Evolutionary conservation across 345 rosid species (phyloP).

Genomic region (Pugionium cornutum): DNA sequence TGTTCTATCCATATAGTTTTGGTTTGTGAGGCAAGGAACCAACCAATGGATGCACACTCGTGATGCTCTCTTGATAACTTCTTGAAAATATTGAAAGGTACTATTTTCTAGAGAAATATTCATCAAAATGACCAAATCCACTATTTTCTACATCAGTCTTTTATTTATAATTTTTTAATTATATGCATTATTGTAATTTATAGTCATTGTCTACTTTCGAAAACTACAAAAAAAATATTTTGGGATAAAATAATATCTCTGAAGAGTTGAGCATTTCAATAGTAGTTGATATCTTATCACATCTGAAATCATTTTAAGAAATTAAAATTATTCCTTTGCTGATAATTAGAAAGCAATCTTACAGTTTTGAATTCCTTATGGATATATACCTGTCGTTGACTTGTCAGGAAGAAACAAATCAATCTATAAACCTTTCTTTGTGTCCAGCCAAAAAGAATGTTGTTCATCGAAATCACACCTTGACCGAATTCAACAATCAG

Average conservation of each 20-base stretch:
- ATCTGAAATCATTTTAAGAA: slow-evolving; percentile 22
- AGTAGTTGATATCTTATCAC: not conserved
- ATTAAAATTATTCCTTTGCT: not conserved
- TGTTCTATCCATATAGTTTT: slow-evolving; percentile 4
- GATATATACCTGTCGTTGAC: slow-evolving; percentile 36
- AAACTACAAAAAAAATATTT: too few relatives aligned
- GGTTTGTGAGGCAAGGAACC: slow-evolving; percentile 24
- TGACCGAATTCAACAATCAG: slow-evolving; percentile 18
- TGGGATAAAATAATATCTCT: too few relatives aligned
- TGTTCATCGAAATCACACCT: slow-evolving; percentile 22
- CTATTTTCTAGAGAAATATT: too few relatives aligned
- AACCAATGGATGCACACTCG: not conserved
- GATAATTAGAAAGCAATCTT: not conserved
- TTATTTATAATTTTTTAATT: too few relatives aligned
- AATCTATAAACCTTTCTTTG: slow-evolving; percentile 9
- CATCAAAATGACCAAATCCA: too few relatives aligned
- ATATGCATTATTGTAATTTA: too few relatives aligned
- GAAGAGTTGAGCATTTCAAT: not conserved
- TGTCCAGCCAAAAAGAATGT: not conserved
- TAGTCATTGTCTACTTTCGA: too few relatives aligned
- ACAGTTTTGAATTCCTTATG: not conserved
- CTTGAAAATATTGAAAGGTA: slow-evolving; percentile 8
- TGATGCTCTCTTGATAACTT: slow-evolving; percentile 13
- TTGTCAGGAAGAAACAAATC: slow-evolving; percentile 29
- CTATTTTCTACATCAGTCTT: too few relatives aligned